Conservation (phyloP, 768 basidiomycete species). For the Suillus hirtellus region DNA sequence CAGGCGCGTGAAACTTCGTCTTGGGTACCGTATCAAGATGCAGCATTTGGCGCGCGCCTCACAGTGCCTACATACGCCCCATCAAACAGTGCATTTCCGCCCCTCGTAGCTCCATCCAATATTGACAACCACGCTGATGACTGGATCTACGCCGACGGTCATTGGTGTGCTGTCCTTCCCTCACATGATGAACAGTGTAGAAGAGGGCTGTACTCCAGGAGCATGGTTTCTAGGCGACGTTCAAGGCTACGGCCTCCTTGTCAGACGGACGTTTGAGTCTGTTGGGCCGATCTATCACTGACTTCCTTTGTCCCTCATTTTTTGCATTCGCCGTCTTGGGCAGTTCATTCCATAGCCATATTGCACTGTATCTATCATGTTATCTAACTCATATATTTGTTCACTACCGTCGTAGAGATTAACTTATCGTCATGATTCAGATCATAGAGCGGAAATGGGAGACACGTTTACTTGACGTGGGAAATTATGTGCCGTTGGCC, state of each 20-base stretch:
- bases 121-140: constrained; percentile 33
- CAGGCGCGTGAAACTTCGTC: constrained; percentile 41
- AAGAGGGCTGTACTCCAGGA: constrained; percentile 44
- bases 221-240: constrained; percentile 13
- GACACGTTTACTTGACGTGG: constrained; percentile 5
- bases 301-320: background rate
- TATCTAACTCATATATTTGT: background rate
- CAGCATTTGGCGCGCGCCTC: constrained; percentile 50
- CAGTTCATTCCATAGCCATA: background rate
- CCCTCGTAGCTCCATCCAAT: constrained; percentile 30
- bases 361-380: constrained; percentile 9
- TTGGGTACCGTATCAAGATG: constrained; percentile 55
- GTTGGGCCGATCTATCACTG: background rate
- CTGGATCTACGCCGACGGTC: constrained; percentile 54
- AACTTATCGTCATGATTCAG: background rate
- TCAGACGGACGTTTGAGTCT: constrained; percentile 6
- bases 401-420: background rate
- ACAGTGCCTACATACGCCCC: constrained; percentile 49
- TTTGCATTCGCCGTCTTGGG: background rate
- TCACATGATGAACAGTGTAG: constrained; percentile 46
- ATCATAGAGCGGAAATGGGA: background rate
- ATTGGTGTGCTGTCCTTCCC: constrained; percentile 53
- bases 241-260: constrained; percentile 3
- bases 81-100: constrained; percentile 51
- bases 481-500: background rate